Evolutionary conservation across 2,329 filamentous ascomycete species (phyloP).

Genomic region (Hypomyces rosellus): DNA sequence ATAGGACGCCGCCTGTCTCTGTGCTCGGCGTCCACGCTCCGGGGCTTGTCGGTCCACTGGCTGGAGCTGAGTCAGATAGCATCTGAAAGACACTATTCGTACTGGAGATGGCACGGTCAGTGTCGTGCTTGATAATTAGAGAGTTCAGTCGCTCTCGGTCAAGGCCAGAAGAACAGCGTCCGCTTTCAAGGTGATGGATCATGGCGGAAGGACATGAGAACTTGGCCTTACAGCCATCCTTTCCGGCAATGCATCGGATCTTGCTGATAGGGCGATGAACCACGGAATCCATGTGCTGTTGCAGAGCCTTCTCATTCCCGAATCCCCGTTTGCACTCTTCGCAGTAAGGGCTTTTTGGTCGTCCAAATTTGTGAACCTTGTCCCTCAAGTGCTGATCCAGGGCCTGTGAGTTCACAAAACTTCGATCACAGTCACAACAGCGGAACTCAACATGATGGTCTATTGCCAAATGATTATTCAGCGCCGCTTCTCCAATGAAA

Average conservation of each 20-base stretch:
- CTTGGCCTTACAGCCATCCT: slow-evolving; percentile 3
- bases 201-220: slow-evolving; percentile 13
- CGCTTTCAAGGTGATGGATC: slow-evolving; percentile 14
- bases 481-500: neutral
- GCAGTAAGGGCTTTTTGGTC: neutral
- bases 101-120: slow-evolving; percentile 6
- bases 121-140: slow-evolving; percentile 8
- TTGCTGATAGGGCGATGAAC: slow-evolving; percentile 12
- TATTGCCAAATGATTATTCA: neutral
- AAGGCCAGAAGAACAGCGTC: slow-evolving; percentile 12
- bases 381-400: slow-evolving; percentile 1
- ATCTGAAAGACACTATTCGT: neutral
- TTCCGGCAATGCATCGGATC: slow-evolving; percentile 7
- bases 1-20: neutral
- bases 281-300: slow-evolving; percentile 3
- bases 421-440: slow-evolving; percentile 8
- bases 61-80: too few relatives aligned
- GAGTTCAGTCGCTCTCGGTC: slow-evolving; percentile 5
- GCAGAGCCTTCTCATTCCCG: neutral
- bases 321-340: slow-evolving; percentile 2
- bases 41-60: neutral
- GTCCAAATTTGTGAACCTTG: neutral
- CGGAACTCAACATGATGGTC: slow-evolving; percentile 2
- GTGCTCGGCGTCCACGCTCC: neutral
- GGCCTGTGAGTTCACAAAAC: neutral